phyloP scores from a whole-genome alignment of 2,329 filamentous ascomycete species.

The Talaromyces sp. region DNA sequence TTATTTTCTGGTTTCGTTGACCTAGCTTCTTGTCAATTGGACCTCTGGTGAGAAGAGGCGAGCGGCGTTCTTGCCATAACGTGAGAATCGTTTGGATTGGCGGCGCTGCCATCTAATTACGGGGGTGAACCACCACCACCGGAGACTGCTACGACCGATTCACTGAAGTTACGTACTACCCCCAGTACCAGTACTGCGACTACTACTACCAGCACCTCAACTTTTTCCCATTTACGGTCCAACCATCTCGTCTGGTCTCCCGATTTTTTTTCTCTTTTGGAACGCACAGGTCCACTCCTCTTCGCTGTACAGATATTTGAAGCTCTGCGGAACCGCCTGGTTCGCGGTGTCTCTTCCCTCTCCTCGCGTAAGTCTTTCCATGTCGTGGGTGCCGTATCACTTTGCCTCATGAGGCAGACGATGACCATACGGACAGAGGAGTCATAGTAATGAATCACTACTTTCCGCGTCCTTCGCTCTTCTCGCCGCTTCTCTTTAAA shows the following conservation, averaged over 20 bases:
- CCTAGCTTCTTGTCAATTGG: neutral
- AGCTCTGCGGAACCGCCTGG: conserved; percentile 12
- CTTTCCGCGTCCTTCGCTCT: neutral
- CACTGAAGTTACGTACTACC: neutral
- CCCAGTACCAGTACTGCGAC: too few species aligned
- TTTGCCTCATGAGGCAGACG: conserved; percentile 6
- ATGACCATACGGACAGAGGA: neutral
- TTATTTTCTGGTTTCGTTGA: neutral
- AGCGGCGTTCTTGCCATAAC: conserved; percentile 12
- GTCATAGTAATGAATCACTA: conserved; percentile 4
- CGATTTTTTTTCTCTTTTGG: neutral
- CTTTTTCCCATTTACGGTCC: conserved; percentile 4
- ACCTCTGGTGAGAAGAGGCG: conserved; percentile 4
- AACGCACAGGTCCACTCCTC: neutral
- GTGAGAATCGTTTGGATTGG: conserved; percentile 5
- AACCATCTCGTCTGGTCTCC: neutral
- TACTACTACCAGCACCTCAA: conserved; percentile 4
- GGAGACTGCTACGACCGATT: neutral
- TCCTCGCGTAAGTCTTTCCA: conserved; percentile 9
- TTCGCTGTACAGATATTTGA: conserved; percentile 6
- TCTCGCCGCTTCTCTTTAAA: neutral
- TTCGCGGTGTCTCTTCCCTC: conserved; percentile 10
- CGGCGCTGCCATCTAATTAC: conserved; percentile 11
- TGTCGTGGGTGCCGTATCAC: neutral
- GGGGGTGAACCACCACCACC: conserved; percentile 10